phyloP scores from a whole-genome alignment of 1,284 basidiomycete genomes.

The Boletus mariae region DNA sequence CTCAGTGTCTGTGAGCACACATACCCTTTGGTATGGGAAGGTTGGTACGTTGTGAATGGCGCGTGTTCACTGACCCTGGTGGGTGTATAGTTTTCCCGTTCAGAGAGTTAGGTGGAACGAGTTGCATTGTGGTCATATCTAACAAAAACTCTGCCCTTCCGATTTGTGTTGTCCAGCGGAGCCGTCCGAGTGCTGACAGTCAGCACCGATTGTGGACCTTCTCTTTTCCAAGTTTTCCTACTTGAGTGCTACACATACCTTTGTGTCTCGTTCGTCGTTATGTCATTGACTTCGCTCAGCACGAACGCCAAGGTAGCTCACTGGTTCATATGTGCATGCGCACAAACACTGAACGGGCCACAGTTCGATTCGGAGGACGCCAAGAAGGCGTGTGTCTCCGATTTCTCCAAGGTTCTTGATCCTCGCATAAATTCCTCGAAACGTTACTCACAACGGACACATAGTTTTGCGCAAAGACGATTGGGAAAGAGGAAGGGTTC shows the following conservation, averaged over 20 bases:
- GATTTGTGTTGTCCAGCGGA: not conserved
- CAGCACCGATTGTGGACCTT: not conserved
- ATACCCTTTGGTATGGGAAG: not conserved
- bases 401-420: constrained; percentile 46
- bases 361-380: constrained; percentile 19
- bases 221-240: not conserved
- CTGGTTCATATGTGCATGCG: too few species aligned
- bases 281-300: constrained; percentile 21
- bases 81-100: not conserved
- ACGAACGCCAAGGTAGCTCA: constrained; percentile 9
- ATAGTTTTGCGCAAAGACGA: constrained; percentile 39
- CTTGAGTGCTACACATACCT: too few species aligned
- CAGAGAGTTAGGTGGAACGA: not conserved
- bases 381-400: constrained; percentile 46
- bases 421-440: not conserved
- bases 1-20: not conserved
- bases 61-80: not conserved
- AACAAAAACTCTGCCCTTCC: not conserved
- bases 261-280: not conserved
- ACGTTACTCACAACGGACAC: not conserved
- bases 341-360: not conserved
- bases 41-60: not conserved
- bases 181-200: not conserved
- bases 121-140: not conserved
- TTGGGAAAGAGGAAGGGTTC: constrained; percentile 52